Conservation (phyloP, 108 stramenopile species). For the Discostella stelligeroides region DNA sequence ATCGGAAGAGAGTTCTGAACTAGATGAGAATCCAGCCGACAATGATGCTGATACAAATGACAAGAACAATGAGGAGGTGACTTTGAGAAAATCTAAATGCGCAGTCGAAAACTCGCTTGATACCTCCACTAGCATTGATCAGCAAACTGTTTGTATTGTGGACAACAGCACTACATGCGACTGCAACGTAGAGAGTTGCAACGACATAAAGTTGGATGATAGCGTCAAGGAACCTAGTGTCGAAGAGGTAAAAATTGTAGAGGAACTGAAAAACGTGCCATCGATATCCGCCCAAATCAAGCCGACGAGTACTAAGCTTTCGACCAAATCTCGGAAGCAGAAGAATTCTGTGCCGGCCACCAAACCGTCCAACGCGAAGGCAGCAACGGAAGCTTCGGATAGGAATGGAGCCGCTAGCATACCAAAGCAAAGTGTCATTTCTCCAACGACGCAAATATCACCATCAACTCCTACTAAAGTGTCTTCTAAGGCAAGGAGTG, state of each 20-base stretch:
- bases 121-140: no score
- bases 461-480: not conserved
- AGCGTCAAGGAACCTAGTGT: not conserved
- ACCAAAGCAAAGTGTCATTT: slow-evolving; percentile 3
- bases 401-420: slow-evolving; percentile 9
- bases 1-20: no score
- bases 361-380: slow-evolving; percentile 8
- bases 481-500: not conserved
- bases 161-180: no score
- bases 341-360: not conserved
- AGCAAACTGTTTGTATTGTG: no score
- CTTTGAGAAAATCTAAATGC: no score
- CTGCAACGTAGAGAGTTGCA: not conserved
- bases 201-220: not conserved
- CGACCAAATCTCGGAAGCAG: slow-evolving; percentile 1
- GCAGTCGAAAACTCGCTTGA: no score
- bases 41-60: no score
- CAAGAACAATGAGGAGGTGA: no score
- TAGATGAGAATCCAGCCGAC: no score
- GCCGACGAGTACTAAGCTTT: slow-evolving; percentile 5
- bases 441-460: not conserved
- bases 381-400: slow-evolving; percentile 4
- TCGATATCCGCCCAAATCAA: not conserved
- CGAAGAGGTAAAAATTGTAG: not conserved
- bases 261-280: not conserved